Evolutionary conservation across 257 asterid species (phyloP), one percentile per base, ranked within the genome.

Genomic region (Lavandula angustifolia): DNA sequence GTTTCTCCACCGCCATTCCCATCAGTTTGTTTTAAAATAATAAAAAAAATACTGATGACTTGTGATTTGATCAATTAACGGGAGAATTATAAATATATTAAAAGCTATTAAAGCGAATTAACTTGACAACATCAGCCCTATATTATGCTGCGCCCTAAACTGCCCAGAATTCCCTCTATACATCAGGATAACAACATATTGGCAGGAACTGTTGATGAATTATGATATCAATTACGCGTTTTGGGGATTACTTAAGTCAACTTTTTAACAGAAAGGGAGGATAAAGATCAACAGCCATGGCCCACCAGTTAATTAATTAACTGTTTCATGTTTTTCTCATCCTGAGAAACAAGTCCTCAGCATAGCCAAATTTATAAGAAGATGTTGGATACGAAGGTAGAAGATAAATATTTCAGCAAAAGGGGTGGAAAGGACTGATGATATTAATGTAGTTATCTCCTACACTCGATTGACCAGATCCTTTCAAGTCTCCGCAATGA

Each of bases 241-340:
- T 74, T 49, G n/a, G 53, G 53, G 64, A 62, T 31, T 18, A n/a
- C 46, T 7, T 62, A 53, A 55, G 60, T 60, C 78, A 6, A 70
- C 55, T 53, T 53, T 73, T 50, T 48, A 74, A 74, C 75, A 47
- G 75, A 74, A 74, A 63, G n/a, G n/a, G n/a, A n/a, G 60, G 61
- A 60, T 60, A 56, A 46, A 18, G 10, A 69, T 69, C 68, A 46
- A 64, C 50, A 17, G 54, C 40, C 34, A 9, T 14, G 62, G 75
- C 68, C 68, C 79, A 69, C 75, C 68, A 27, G 11, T 63, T 42
- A 22, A 62, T 68, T 55, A 54, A 73, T 61, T 47, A 10, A 52
- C 49, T 40, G 2, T 59, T 44, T 67, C 51, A 41, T 37, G 53
- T 29, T 22, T 49, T 66, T 59, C 27, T 66, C 47, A 37, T 41